Percentiles rank a stretch among this genome's conserved stretches.
These are phyloP conservation scores for Magnaporthales sp. DNA, from an alignment of 2,329 filamentous ascomycete species.

Conservation along the genomic window DNA sequence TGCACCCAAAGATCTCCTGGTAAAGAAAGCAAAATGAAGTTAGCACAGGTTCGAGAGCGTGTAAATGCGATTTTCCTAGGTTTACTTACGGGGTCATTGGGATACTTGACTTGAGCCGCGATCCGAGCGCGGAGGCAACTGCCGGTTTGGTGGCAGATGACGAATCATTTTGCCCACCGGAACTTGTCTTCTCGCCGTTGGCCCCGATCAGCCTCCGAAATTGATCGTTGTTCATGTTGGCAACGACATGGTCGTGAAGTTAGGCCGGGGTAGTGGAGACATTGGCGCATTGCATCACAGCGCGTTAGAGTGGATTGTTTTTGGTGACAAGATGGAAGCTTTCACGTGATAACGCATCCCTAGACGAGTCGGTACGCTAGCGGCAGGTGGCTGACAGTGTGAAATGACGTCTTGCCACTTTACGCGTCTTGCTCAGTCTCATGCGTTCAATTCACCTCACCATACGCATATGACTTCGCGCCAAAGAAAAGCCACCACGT, in stretches of 20 bases:
- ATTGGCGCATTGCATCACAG: not conserved
- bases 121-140: constrained; percentile 53
- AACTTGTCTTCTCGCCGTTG: constrained; percentile 30
- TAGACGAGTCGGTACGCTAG: not conserved
- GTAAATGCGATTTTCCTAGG: not conserved
- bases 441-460: not conserved
- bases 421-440: not conserved
- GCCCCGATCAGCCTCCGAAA: constrained; percentile 71
- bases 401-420: not conserved
- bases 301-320: not conserved
- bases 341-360: not conserved
- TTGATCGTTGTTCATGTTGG: constrained; percentile 84
- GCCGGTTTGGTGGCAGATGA: constrained; percentile 18
- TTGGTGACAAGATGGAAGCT: not conserved
- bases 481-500: not conserved
- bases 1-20: constrained; percentile 54
- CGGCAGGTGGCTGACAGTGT: not conserved
- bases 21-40: not conserved
- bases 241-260: not conserved
- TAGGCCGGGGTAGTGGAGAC: not conserved
- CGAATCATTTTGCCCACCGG: constrained; percentile 14
- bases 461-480: not conserved
- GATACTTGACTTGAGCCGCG: constrained; percentile 69
- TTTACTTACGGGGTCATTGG: constrained; percentile 82
- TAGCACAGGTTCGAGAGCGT: not conserved